phyloP scores from a whole-genome alignment of 2,329 filamentous ascomycete genomes.

The Epichloe glyceriae region DNA sequence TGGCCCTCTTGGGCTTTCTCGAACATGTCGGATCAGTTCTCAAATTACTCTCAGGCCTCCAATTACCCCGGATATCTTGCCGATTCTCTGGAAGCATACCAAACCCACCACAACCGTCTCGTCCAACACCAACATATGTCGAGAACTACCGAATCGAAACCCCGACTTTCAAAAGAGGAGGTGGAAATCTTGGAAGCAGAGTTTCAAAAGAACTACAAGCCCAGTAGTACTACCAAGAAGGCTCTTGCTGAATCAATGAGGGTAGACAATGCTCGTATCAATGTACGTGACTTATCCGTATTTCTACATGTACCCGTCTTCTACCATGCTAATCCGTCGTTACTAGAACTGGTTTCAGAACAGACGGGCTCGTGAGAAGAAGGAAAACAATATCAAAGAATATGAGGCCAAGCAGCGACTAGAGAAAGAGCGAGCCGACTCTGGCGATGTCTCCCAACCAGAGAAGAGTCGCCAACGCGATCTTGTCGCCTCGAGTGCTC shows the following conservation, averaged over 20 bases:
- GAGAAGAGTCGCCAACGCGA: slow-evolving; percentile 20
- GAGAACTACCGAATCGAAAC: slow-evolving; percentile 34
- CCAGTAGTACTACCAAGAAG: slow-evolving; percentile 48
- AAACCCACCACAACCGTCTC: slow-evolving; percentile 23
- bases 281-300: slow-evolving; percentile 29
- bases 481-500: slow-evolving; percentile 28
- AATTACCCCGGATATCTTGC: slow-evolving; percentile 24
- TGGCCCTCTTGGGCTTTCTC: slow-evolving; percentile 25
- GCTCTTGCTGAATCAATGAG: slow-evolving; percentile 47
- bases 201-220: slow-evolving; percentile 52
- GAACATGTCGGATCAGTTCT: slow-evolving; percentile 16
- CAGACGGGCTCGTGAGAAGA: slow-evolving; percentile 50
- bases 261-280: slow-evolving; percentile 51
- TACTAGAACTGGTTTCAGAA: slow-evolving; percentile 57
- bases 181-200: slow-evolving; percentile 46
- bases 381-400: slow-evolving; percentile 40
- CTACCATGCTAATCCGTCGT: background rate
- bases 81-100: slow-evolving; percentile 26
- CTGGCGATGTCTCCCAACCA: slow-evolving; percentile 14
- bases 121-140: slow-evolving; percentile 26
- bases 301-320: background rate
- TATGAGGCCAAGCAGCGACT: slow-evolving; percentile 25
- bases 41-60: slow-evolving; percentile 20
- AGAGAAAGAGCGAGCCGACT: slow-evolving; percentile 20
- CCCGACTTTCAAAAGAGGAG: slow-evolving; percentile 43